Percentiles rank a stretch among this genome's conserved stretches.
phyloP scores from a whole-genome alignment of 2,329 filamentous ascomycete genomes.

The Colletotrichum sp. region DNA sequence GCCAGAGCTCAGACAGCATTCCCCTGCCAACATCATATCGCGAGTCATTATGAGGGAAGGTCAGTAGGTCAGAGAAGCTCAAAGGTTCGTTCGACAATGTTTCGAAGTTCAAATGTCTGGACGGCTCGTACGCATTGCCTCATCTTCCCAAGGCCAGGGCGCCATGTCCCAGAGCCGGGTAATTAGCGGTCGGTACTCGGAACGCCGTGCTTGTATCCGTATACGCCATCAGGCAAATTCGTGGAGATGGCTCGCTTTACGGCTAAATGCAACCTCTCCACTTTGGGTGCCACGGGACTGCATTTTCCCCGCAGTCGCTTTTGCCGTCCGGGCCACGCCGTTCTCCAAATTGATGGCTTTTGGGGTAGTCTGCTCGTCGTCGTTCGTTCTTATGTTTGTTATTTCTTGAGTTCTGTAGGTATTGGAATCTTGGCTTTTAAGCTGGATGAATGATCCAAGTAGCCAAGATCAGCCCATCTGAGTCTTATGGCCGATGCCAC shows the following conservation, averaged over 20 bases:
- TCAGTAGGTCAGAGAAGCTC: background rate
- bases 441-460: background rate
- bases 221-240: slow-evolving; percentile 7
- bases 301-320: slow-evolving; percentile 13
- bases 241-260: background rate
- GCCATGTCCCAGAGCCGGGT: background rate
- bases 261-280: slow-evolving; percentile 21
- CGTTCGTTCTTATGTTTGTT: background rate
- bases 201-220: background rate
- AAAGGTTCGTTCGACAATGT: background rate
- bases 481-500: background rate
- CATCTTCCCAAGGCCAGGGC: background rate
- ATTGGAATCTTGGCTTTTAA: too few species aligned
- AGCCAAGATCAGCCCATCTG: background rate
- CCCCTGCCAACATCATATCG: background rate
- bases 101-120: background rate
- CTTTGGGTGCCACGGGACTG: background rate
- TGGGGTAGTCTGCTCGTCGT: slow-evolving; percentile 2
- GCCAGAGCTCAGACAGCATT: background rate
- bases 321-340: background rate
- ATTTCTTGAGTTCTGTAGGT: background rate
- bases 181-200: background rate
- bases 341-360: background rate
- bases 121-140: background rate
- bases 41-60: background rate